Base-by-base conservation (phyloP, 371 early-diverging fungal genomes). In the Circinella minor region DNA sequence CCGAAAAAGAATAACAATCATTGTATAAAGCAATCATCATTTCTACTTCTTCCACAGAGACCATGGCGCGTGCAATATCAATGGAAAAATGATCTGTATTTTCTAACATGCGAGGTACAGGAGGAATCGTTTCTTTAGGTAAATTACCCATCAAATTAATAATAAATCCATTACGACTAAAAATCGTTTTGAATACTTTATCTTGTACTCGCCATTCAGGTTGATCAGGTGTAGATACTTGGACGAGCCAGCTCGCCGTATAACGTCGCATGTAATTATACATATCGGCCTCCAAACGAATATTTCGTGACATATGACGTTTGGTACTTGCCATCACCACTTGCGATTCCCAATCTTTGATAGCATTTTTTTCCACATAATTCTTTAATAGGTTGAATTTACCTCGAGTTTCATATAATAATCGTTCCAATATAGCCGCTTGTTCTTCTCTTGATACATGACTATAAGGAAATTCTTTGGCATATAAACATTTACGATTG, bases 21-120 rank as follows among this genome's bases (percentile, higher is more conserved):
- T 74, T 74, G 68, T 74, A 74, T 2, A 74, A 67, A 15, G 67
- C 70, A 68, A 74, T 74, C 61, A 74, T 63, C 74, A 70, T 70
- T 18, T 74, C 71, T 11, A 74, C 67, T 64, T 74, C 74, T 65
- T 74, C 74, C 0, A 61, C 61, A 0, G 74, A 70, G 7, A 74
- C 71, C 74, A 74, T 74, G 36, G 74, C 74, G 20, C 74, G 70
- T 39, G 71, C 74, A 51, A 74, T 15, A 27, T 74, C 74, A 38
- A 70, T 70, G 1, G 74, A 65, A 8, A 74, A 61, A 5, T 55
- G 46, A 6, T 55, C 63, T 6, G 46, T 67, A 9, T 63, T 47
- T 14, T 67, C 65, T 46, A 74, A 46, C 36, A 61, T 47, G 20
- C 57, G 63, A 3, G 70, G 70, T 13, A 65, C 15, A 4, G 74